phyloP scores from a whole-genome alignment of 2,329 filamentous ascomycete species.

The Xylaria sp. region DNA sequence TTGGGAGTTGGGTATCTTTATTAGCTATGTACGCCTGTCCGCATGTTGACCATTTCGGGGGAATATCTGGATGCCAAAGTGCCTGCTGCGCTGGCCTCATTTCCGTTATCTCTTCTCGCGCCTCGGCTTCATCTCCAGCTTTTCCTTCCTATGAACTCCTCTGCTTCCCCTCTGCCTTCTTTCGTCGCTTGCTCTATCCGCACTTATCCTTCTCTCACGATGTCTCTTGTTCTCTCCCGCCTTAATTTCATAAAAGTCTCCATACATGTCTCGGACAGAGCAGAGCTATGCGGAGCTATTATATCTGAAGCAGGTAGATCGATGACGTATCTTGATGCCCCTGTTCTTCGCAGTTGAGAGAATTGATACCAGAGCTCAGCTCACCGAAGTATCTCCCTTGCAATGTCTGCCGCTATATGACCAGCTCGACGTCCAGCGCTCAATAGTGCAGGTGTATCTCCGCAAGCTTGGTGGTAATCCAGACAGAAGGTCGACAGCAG shows the following conservation, averaged over 20 bases:
- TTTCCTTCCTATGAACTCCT: background rate
- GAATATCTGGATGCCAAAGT: background rate
- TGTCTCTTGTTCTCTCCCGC: background rate
- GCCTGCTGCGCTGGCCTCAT: background rate
- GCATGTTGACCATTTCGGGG: background rate
- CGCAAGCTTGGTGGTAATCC: background rate
- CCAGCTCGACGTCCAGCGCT: background rate
- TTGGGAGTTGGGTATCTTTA: constrained; percentile 30
- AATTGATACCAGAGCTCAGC: background rate
- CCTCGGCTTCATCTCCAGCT: background rate
- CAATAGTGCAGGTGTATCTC: background rate
- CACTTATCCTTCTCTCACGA: background rate
- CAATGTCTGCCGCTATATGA: background rate
- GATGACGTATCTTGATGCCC: background rate
- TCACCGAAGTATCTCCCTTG: background rate
- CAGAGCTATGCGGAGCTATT: background rate
- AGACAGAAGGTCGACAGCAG: background rate
- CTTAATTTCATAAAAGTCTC: background rate
- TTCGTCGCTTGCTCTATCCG: background rate
- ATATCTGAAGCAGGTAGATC: background rate
- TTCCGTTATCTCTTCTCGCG: background rate
- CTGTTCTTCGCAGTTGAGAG: background rate
- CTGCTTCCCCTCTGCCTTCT: background rate
- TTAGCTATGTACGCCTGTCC: constrained; percentile 8
- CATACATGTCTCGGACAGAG: background rate